Evolutionary conservation across 75 land plant species (phyloP), one percentile per base, ranked within the genome.

Genomic region (Pinus taeda): DNA sequence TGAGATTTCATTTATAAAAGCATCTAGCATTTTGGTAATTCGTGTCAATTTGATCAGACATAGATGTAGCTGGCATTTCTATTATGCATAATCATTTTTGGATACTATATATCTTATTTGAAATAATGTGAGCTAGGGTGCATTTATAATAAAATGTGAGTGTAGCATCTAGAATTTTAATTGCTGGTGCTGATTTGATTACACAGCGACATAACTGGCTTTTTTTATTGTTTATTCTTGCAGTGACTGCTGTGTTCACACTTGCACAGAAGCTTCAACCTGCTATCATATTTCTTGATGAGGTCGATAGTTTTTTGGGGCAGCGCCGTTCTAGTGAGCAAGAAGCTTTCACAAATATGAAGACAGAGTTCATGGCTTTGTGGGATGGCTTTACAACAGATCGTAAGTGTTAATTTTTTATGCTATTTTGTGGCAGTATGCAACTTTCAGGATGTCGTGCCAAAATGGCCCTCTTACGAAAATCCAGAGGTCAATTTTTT

Each of bases 301-400:
- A 97, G 81, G 99, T 95, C 17, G 99, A 97, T 77, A 97, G 98
- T 77, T 97, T 97, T 81, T 77, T 97, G 85, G 96, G 99, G 6
- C 99, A 95, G 78, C 93, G 99, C 3, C 89, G 96, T 14, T 81
- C 59, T 15, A 80, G 90, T 21, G 99, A 97, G 65, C 92, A 97
- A 77, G 98, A 97, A 82, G 92, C 94, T 45, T 57, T 93, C 36
- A 83, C 94, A 42, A 93, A 91, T 55, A 97, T 97, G 98, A 97
- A 97, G 79, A 97, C 99, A 6, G 99, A 97, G 81, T 97, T 97
- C 74, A 95, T 97, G 99, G 88, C 99, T 9, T 79, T 95, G 59
- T 97, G 98, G 98, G 99, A 97, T 91, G 99, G 99, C 37, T 93
- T 97, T 76, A 95, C 98, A 24, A 97, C 99, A 53, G 99, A 97